Base-by-base conservation (phyloP, 306 rosid species). In the Malus fusca region DNA sequence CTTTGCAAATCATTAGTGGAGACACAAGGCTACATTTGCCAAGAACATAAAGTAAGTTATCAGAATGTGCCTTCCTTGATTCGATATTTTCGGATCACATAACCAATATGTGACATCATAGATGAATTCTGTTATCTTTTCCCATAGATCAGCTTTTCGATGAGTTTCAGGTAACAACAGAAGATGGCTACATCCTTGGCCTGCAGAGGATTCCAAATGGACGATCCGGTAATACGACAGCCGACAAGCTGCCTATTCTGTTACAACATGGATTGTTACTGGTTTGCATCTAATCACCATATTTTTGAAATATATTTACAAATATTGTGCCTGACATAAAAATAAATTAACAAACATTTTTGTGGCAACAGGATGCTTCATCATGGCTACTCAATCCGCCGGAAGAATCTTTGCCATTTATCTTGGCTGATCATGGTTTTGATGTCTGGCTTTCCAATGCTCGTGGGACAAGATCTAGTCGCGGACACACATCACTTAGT, bases 381-480 rank as follows among this genome's bases (percentile, higher is more conserved):
- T 71, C 92, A 70, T 91, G 95, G 95, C 68, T 88, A 3, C 74
- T 84, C 53, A 63, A 86, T 51, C 87, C 92, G 59, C 84, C 91
- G 28, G 82, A 78, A 6, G 76, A 87, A 63, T 88, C 95, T 61
- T 76, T 91, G 48, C 88, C 86, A 30, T 91, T 80, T 68, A 86
- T 91, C 35, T 82, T 89, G 79, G 95, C 89, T 3, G 95, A 89
- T 67, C 82, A 80, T 73, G 97, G 92, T 25, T 89, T 80, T 53
- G 92, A 89, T 76, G 97, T 89, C 66, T 91, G 97, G 97, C 75
- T 89, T 81, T 84, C 88, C 17, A 91, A 89, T 76, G 72, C 90
- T 2, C 86, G 97, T 5, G 97, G 97, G 74, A 91, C 95, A 22
- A 81, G 77, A 72, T 78, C 84, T 78, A 91, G 97, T 80, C 83